Evolutionary conservation across 2,329 filamentous ascomycete genomes (phyloP), one percentile per base, ranked within the genome.

Genomic region (Ceratocystiopsis brevicomis): DNA sequence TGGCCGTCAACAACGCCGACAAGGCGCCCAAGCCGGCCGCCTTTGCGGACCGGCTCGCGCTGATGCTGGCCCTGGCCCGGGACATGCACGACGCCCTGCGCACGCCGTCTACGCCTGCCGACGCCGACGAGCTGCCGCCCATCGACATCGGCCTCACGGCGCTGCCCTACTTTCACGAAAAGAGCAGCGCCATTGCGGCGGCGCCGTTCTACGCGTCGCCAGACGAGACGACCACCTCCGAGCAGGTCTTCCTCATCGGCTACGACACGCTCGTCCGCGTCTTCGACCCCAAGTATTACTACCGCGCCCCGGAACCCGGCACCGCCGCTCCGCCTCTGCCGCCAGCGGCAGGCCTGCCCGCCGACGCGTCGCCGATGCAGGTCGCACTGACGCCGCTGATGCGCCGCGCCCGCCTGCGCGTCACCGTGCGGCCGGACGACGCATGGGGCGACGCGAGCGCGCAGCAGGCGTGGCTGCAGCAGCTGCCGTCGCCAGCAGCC

Each of bases 241-340:
- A 68, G 43, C 79, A 85, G 52, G 61, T 81, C 4, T 82, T 82
- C 53, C 68, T 87, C 3, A 71, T 75, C 2, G 83, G 83, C 25
- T 88, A 76, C 55, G 82, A 88, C 53, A 88, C 82, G 0, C 60
- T 87, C 8, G 73, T 80, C 15, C 71, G 82, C 17, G 73, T 88
- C 42, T 72, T 82, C 43, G 65, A 81, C 40, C 69, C 78, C 0
- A 82, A 80, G 55, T 88, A 88, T 59, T 84, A 88, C 59, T 84
- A 85, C 54, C 19, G 41, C 3, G 14, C 32, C 12, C 25, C 25
- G 6, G 25, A 30, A 9, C 25, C 25, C 25, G 25, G 25, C 25
- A 10, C 25, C 25, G 12, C 39, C 8, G 14, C 17, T 1, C 13
- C 55, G 43, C 49, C 62, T 10, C 19, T 11, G 18, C 21, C 2